Evolutionary conservation across 2,329 filamentous ascomycete species (phyloP).

Genomic region (Bipolaris oryzae): DNA sequence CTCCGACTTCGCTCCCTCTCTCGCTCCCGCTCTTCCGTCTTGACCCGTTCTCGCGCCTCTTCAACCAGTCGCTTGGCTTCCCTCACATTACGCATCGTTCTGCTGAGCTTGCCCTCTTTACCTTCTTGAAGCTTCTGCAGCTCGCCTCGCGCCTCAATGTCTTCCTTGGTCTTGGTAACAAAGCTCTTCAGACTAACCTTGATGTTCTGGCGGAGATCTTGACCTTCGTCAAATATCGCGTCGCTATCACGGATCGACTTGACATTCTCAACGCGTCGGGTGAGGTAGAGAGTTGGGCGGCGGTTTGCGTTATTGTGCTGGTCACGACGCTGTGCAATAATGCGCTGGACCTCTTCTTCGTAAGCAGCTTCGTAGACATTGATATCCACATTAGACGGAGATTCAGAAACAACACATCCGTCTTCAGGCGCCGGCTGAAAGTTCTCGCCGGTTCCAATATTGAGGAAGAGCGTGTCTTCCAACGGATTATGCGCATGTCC

Average conservation of each 20-base stretch:
- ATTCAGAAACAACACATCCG: conserved; percentile 73
- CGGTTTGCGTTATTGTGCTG: conserved; percentile 32
- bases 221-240: conserved; percentile 40
- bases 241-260: conserved; percentile 46
- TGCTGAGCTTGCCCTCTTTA: conserved; percentile 40
- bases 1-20: conserved; percentile 34
- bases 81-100: conserved; percentile 40
- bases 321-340: conserved; percentile 59
- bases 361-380: conserved; percentile 91
- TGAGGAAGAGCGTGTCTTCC: conserved; percentile 71
- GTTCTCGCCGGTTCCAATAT: conserved; percentile 71
- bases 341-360: conserved; percentile 77
- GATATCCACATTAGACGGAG: conserved; percentile 81
- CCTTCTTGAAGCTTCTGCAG: conserved; percentile 43
- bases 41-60: conserved; percentile 41
- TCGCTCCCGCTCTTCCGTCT: conserved; percentile 38
- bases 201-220: conserved; percentile 33
- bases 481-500: conserved; percentile 69
- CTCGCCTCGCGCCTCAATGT: conserved; percentile 40
- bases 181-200: conserved; percentile 45
- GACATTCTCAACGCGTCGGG: conserved; percentile 55
- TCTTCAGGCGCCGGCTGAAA: conserved; percentile 45
- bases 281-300: conserved; percentile 63
- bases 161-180: conserved; percentile 45
- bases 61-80: conserved; percentile 45